Evolutionary conservation across 192 early-diverging fungal species (phyloP).

Genomic region (Piromyces sp.): DNA sequence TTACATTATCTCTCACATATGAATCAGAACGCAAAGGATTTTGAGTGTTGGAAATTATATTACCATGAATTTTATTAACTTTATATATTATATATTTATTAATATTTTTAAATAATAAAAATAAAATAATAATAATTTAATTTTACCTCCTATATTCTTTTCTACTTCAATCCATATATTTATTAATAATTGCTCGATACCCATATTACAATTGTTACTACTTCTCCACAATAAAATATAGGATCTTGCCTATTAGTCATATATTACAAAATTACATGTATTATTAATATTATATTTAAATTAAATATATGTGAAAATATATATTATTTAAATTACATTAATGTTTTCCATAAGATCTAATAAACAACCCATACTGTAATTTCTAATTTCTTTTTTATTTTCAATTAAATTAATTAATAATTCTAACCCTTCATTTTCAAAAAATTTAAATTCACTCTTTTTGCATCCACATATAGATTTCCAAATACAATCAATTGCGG

Average conservation of each 20-base stretch:
- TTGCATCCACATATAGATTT: neutral
- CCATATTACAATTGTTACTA: neutral
- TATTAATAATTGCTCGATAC: neutral
- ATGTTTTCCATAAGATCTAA: neutral
- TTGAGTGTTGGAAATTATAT: neutral
- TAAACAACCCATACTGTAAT: neutral
- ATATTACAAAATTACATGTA: neutral
- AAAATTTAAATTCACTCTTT: neutral
- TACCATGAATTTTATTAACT: neutral
- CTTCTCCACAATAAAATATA: neutral
- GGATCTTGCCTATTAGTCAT: neutral
- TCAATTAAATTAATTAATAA: neutral
- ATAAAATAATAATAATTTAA: no score
- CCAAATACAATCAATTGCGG: neutral
- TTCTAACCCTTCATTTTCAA: neutral
- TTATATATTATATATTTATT: neutral
- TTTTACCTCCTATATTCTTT: neutral
- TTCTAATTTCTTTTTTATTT: neutral
- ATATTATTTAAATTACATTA: neutral
- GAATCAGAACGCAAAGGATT: neutral
- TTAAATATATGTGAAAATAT: no score
- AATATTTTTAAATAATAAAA: neutral
- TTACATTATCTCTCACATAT: neutral
- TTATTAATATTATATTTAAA: no score
- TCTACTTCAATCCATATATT: neutral